A percentile compares a stretch with the other conserved stretches of the same genome.
Evolutionary conservation across 306 rosid species (phyloP).

Genomic region (Sechiopsis laciniata): DNA sequence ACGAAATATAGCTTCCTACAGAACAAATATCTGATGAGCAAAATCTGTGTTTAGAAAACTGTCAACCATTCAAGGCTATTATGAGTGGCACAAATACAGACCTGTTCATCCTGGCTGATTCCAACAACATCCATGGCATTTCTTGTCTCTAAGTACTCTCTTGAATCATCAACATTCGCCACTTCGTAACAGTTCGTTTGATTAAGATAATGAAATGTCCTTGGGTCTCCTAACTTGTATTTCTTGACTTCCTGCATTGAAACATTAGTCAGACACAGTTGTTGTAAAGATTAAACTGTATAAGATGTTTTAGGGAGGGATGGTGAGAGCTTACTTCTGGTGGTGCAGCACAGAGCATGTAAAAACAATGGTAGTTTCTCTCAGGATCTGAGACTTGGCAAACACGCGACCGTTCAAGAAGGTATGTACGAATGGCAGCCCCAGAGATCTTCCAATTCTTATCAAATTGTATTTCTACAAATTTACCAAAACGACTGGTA

Average conservation of each 20-base stretch:
- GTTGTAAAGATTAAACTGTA: constrained; percentile 19
- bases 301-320: constrained; percentile 7
- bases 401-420: constrained; percentile 81
- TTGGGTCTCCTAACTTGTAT: constrained; percentile 69
- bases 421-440: constrained; percentile 86
- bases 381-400: constrained; percentile 85
- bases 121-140: constrained; percentile 91
- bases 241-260: constrained; percentile 52
- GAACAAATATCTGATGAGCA: constrained; percentile 17
- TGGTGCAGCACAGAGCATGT: constrained; percentile 92
- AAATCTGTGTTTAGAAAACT: background rate
- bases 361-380: constrained; percentile 89
- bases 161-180: constrained; percentile 73
- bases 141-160: constrained; percentile 77
- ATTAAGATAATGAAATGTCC: constrained; percentile 65
- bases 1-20: constrained; percentile 74
- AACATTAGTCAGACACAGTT: constrained; percentile 22
- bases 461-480: constrained; percentile 84
- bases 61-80: constrained; percentile 15
- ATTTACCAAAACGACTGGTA: constrained; percentile 86
- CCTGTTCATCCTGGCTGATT: constrained; percentile 81
- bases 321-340: constrained; percentile 46
- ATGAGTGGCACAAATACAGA: constrained; percentile 19
- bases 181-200: constrained; percentile 73
- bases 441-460: constrained; percentile 79